Percentiles rank a stretch among this genome's conserved stretches.
phyloP scores from a whole-genome alignment of 192 early-diverging fungal species.

The Umbelopsis sp. region DNA sequence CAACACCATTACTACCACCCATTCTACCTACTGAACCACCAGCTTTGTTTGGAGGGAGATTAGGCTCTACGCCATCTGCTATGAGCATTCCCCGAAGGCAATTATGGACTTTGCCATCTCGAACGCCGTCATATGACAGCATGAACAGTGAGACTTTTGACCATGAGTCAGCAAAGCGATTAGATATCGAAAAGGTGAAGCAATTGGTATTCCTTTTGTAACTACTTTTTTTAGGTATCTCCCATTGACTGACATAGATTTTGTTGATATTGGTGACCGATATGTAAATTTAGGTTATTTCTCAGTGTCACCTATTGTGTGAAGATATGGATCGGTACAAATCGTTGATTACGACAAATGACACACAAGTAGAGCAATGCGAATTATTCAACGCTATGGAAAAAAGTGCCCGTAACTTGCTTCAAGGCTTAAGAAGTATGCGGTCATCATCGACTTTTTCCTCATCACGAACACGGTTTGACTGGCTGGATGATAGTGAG shows the following conservation, averaged over 20 bases:
- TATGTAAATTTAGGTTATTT: constrained; percentile 20
- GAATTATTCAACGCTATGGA: constrained; percentile 34
- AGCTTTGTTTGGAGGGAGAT: not conserved
- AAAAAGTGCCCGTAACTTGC: constrained; percentile 25
- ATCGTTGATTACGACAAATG: constrained; percentile 11
- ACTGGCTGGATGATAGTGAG: not conserved
- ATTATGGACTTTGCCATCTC: constrained; percentile 2
- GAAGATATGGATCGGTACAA: constrained; percentile 26
- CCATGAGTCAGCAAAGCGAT: not conserved
- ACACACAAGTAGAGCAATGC: not conserved
- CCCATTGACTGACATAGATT: not conserved
- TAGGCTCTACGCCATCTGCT: not conserved
- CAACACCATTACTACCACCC: constrained; percentile 1
- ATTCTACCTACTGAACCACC: not conserved
- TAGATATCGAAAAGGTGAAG: not conserved
- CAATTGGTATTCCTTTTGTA: not conserved
- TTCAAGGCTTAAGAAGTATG: constrained; percentile 18
- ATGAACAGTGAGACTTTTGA: not conserved
- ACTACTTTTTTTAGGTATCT: not conserved
- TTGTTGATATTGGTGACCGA: not conserved
- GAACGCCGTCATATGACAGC: constrained; percentile 1
- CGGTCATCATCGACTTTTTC: too few species aligned
- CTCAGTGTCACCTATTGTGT: constrained; percentile 21
- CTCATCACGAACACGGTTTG: not conserved
- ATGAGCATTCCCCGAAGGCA: not conserved